Base-by-base conservation (phyloP, 2,329 filamentous ascomycete species). In the Fusarium guadeloupense region DNA sequence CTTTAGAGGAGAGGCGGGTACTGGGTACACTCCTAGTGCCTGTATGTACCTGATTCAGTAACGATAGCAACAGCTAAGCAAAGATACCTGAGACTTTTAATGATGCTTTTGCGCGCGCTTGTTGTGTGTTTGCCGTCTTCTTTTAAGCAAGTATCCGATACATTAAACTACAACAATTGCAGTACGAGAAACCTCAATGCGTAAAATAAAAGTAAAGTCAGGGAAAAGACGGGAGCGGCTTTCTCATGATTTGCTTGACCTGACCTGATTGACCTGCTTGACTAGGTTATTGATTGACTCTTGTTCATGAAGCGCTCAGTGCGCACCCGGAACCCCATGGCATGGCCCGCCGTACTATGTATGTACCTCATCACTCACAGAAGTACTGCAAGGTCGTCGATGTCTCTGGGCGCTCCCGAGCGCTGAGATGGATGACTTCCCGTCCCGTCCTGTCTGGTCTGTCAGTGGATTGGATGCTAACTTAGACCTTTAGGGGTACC, bases 361-460 rank as follows among this genome's bases (percentile, higher is more conserved):
- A n/a, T n/a, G n/a, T n/a, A n/a, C n/a, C n/a, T n/a, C n/a, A n/a
- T n/a, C n/a, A n/a, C n/a, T n/a, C n/a, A n/a, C n/a, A n/a, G n/a
- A n/a, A 53, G 40, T 45, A 42, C 35, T 37, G 12, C 46, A n/a
- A 39, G 26, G 41, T 51, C 46, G 39, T 34, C 42, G 52, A 52
- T 62, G 31, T 59, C 45, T 40, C 59, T 62, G 59, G 59, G 59
- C 59, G 59, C 59, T 62, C 42, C 59, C 59, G 59, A 59, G 59
- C 59, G 59, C 59, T 63, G 59, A 63, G 59, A 49, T 58, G 38
- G 40, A 46, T 45, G 35, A 59, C 59, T 59, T 63, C 59, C 59
- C 59, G 59, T 62, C 59, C 59, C 59, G 59, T 62, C 53, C 47
- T 63, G 47, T 54, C 59, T n/a, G n/a, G n/a, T n/a, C n/a, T n/a